Percentiles rank a stretch among this genome's conserved stretches.
Conservation (phyloP, 805 yeast species). For the Candida vartiovaarae region DNA sequence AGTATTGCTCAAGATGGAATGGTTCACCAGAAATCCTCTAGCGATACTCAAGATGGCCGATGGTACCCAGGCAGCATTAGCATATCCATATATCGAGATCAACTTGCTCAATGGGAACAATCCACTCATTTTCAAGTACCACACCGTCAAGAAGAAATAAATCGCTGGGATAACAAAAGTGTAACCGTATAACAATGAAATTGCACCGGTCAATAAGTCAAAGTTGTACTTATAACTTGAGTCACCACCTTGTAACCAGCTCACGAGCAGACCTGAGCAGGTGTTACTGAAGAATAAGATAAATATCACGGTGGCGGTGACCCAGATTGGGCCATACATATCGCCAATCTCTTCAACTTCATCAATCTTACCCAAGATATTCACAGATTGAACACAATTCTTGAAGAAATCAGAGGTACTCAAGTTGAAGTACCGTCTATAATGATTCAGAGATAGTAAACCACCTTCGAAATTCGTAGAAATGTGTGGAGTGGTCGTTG, state of each 20-base stretch:
- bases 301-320: slow-evolving; percentile 74
- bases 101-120: slow-evolving; percentile 49
- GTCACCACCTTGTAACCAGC: slow-evolving; percentile 35
- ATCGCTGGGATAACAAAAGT: slow-evolving; percentile 56
- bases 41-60: slow-evolving; percentile 56
- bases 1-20: slow-evolving; percentile 35
- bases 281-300: slow-evolving; percentile 71
- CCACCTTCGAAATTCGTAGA: slow-evolving; percentile 32
- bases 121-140: slow-evolving; percentile 43
- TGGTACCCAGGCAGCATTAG: slow-evolving; percentile 82
- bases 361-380: slow-evolving; percentile 40
- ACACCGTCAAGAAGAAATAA: slow-evolving; percentile 46
- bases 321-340: slow-evolving; percentile 87
- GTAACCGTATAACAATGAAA: slow-evolving; percentile 70
- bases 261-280: slow-evolving; percentile 55
- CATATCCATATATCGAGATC: slow-evolving; percentile 77
- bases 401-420: slow-evolving; percentile 53
- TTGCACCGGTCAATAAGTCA: slow-evolving; percentile 57
- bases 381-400: slow-evolving; percentile 46
- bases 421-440: slow-evolving; percentile 62
- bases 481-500: slow-evolving; percentile 4
- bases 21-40: slow-evolving; percentile 45
- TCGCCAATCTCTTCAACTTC: slow-evolving; percentile 48
- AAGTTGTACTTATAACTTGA: slow-evolving; percentile 52
- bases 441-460: slow-evolving; percentile 49